Evolutionary conservation across 306 rosid genomes (phyloP), one percentile per base, ranked within the genome.

Genomic region (Inga leiocalycina): DNA sequence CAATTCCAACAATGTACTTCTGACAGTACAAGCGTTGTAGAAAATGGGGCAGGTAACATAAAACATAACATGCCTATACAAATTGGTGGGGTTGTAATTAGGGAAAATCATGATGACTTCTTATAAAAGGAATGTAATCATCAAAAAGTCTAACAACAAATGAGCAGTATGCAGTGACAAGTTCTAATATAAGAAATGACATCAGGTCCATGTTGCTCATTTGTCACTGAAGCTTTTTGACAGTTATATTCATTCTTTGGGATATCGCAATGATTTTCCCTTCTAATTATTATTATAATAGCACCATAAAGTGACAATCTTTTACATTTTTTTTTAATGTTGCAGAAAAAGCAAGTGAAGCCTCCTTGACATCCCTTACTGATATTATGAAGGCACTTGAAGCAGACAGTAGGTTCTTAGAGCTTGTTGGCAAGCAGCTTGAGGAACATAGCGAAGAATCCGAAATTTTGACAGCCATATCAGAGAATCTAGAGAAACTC

Each of bases 371-470:
- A 62, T 88, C 81, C 66, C 88, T 92, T 41, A 32, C 86, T 71
- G 86, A 88, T 35, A 88, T 81, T 52, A 85, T 86, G 88, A 90
- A 81, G 89, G 94, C 80, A 57, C 91, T 86, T 67, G 87, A 92
- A 89, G 84, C 87, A 51, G 90, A 86, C 69, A 76, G 77, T 35
- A 87, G 86, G 22, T 77, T 84, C 83, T 48, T 87, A 59, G 87
- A 90, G 57, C 62, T 85, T 73, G 89, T 82, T 64, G 73, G 88
- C 44, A 85, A 82, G 86, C 49, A 79, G 2, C 84, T 74, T 10
- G 88, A 87, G 86, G 84, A 84, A 81, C 74, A 88, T 57, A 41
- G 86, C 9, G 94, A 90, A 83, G 92, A 88, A 74, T 80, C 89
- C 43, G 79, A 80, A 73, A 68, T 85, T 79, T 88, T 92, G 86